phyloP scores from a whole-genome alignment of 2,329 filamentous ascomycete genomes.

The Calonectria ilicicola region DNA sequence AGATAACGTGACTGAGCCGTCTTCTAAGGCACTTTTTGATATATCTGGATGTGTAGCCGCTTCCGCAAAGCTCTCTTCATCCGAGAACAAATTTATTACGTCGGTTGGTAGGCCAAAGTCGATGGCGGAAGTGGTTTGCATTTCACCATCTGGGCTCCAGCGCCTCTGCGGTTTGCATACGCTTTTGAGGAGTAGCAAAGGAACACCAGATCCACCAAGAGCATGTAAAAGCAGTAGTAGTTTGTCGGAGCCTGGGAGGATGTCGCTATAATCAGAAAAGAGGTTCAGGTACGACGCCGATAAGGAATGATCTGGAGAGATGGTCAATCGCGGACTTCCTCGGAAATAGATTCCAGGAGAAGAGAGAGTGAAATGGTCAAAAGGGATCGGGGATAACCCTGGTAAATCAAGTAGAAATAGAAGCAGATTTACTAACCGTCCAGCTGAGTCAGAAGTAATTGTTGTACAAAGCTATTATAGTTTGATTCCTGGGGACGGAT shows the following conservation, averaged over 20 bases:
- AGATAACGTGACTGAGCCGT: slow-evolving; percentile 32
- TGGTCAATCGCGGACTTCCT: neutral
- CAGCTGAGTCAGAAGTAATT: slow-evolving; percentile 37
- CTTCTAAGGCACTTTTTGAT: slow-evolving; percentile 30
- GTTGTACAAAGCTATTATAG: slow-evolving; percentile 37
- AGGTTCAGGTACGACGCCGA: slow-evolving; percentile 40
- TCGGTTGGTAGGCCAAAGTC: slow-evolving; percentile 40
- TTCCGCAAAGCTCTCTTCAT: slow-evolving; percentile 22
- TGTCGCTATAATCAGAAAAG: slow-evolving; percentile 38
- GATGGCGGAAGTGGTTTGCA: slow-evolving; percentile 33
- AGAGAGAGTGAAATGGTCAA: neutral
- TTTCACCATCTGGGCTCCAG: slow-evolving; percentile 44
- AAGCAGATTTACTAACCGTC: slow-evolving; percentile 7
- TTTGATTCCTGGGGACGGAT: slow-evolving; percentile 30
- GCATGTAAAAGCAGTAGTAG: slow-evolving; percentile 40
- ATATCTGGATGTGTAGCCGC: slow-evolving; percentile 25
- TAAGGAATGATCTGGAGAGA: slow-evolving; percentile 24
- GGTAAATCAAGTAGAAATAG: neutral
- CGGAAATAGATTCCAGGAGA: neutral
- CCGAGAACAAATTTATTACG: slow-evolving; percentile 31
- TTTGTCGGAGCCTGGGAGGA: slow-evolving; percentile 39
- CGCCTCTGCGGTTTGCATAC: slow-evolving; percentile 35
- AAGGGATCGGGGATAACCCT: neutral
- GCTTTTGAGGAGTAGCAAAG: slow-evolving; percentile 37
- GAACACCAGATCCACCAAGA: slow-evolving; percentile 38